Evolutionary conservation across 306 rosid genomes (phyloP).

Genomic region (Ochetophila trinervis): DNA sequence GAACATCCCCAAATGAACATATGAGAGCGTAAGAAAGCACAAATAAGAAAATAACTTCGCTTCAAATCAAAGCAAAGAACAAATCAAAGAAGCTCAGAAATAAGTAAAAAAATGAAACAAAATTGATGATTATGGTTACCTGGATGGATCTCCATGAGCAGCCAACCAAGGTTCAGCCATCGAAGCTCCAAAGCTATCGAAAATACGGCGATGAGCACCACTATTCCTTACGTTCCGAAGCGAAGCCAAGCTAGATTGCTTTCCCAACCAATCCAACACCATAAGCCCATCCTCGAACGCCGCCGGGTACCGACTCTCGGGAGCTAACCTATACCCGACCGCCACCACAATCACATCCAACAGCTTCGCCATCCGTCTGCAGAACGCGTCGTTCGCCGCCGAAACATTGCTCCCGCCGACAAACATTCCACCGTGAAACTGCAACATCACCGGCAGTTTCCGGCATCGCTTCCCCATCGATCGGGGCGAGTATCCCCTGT

Average conservation of each 20-base stretch:
- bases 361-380: constrained; percentile 65
- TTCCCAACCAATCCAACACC: constrained; percentile 83
- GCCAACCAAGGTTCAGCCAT: constrained; percentile 98
- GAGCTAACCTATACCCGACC: constrained; percentile 86
- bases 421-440: constrained; percentile 94
- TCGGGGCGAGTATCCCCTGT: constrained; percentile 64
- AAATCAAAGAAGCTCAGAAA: too few relatives aligned
- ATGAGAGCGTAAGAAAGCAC: too few relatives aligned
- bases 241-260: constrained; percentile 77
- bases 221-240: constrained; percentile 35
- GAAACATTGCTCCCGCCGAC: constrained; percentile 78
- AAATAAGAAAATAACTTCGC: too few relatives aligned
- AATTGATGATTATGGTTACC: constrained; percentile 24
- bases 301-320: constrained; percentile 77
- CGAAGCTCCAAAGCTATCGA: constrained; percentile 74
- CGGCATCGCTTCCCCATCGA: constrained; percentile 22
- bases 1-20: too few relatives aligned
- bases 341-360: constrained; percentile 76
- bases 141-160: constrained; percentile 82
- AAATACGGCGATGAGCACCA: constrained; percentile 32
- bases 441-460: constrained; percentile 69
- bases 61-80: too few relatives aligned
- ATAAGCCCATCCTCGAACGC: constrained; percentile 79
- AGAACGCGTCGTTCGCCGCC: constrained; percentile 60
- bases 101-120: too few relatives aligned